Conservation (phyloP, 352 stramenopile species). For the Globisporangium canariense region DNA sequence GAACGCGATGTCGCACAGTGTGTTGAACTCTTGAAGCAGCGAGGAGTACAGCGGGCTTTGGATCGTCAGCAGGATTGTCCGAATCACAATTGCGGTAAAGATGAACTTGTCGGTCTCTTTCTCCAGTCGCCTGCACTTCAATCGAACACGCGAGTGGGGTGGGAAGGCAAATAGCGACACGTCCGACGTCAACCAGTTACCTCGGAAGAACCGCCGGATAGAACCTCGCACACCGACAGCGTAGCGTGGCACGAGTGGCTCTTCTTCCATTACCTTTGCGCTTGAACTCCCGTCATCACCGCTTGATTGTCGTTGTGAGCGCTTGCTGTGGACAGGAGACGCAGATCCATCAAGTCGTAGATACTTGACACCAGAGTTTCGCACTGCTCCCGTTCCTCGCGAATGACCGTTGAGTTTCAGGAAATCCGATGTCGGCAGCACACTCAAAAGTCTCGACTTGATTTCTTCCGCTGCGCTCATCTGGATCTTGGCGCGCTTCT, state of each 20-base stretch:
- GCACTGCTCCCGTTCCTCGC: constrained; percentile 5
- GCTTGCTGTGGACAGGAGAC: constrained; percentile 9
- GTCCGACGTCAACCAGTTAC: constrained; percentile 74
- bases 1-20: constrained; percentile 68
- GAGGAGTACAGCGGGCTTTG: constrained; percentile 77
- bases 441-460: constrained; percentile 52
- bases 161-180: constrained; percentile 79
- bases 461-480: constrained; percentile 57
- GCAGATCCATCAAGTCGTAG: constrained; percentile 9
- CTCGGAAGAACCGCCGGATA: constrained; percentile 54
- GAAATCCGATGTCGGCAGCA: constrained; percentile 64
- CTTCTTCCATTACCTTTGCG: background rate
- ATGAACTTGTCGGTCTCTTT: constrained; percentile 87
- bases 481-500: constrained; percentile 56
- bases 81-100: constrained; percentile 74
- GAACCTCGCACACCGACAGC: background rate
- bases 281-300: constrained; percentile 1
- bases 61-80: constrained; percentile 66
- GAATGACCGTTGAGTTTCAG: constrained; percentile 63
- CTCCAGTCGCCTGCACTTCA: constrained; percentile 66
- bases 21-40: constrained; percentile 79
- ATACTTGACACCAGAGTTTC: constrained; percentile 13
- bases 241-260: constrained; percentile 1
- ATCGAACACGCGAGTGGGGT: constrained; percentile 58
- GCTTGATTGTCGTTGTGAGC: background rate